Percentiles rank a stretch among this genome's conserved stretches.
phyloP scores from a whole-genome alignment of 2,329 filamentous ascomycete genomes.

The Penicillium rolfsii region DNA sequence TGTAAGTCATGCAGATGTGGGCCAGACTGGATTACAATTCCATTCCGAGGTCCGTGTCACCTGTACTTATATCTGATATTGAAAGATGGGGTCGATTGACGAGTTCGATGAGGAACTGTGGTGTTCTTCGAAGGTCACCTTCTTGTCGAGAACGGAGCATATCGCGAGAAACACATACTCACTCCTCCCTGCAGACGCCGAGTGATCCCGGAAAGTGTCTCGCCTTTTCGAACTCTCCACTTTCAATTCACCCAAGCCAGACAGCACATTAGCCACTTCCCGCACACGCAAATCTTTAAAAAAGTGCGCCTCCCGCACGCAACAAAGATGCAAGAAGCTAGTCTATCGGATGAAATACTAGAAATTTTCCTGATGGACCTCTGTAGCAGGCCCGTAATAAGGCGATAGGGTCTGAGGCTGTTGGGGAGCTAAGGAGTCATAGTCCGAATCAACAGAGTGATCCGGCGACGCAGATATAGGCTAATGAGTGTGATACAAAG shows the following conservation, averaged over 20 bases:
- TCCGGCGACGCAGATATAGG: slow-evolving; percentile 52
- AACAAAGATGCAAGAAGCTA: slow-evolving; percentile 50
- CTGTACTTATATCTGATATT: not conserved
- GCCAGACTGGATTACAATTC: not conserved
- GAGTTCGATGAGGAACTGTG: not conserved
- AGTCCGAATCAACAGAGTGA: slow-evolving; percentile 57
- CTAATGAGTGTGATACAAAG: slow-evolving; percentile 55
- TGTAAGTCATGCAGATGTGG: not conserved
- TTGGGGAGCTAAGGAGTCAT: slow-evolving; percentile 39
- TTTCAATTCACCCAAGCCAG: not conserved
- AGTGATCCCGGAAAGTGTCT: slow-evolving; percentile 24
- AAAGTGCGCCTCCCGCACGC: slow-evolving; percentile 23
- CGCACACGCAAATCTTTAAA: slow-evolving; percentile 42
- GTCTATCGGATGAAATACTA: slow-evolving; percentile 51
- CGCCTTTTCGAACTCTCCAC: slow-evolving; percentile 1
- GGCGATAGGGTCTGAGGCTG: slow-evolving; percentile 48
- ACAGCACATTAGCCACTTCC: slow-evolving; percentile 29
- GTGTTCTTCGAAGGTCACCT: not conserved
- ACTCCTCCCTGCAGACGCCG: slow-evolving; percentile 7
- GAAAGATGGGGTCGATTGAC: not conserved
- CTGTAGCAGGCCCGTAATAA: slow-evolving; percentile 47
- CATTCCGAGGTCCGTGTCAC: not conserved
- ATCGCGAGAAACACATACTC: not conserved
- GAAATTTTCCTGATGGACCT: slow-evolving; percentile 52
- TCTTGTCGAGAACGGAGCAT: not conserved